Conservation (phyloP, 164 flowering plant genomes). For the Santalum album region DNA sequence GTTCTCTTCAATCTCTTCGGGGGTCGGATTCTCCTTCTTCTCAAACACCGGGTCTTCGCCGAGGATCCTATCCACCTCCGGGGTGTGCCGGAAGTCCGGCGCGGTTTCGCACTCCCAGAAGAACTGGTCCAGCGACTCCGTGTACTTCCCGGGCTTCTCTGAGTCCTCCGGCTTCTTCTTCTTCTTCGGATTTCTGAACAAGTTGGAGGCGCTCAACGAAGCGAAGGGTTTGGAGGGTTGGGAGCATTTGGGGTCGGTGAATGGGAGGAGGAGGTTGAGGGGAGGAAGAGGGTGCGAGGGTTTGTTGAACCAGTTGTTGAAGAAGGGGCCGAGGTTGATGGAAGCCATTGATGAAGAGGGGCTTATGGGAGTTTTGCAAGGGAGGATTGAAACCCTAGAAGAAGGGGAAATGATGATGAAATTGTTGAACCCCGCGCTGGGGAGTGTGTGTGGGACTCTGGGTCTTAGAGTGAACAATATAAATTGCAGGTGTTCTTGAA, state of each 20-base stretch:
- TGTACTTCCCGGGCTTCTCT: constrained; percentile 29
- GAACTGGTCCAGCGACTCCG: constrained; percentile 47
- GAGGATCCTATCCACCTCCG: constrained; percentile 67
- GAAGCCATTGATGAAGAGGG: constrained; percentile 43
- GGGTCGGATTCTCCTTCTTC: constrained; percentile 47
- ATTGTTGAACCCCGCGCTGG: too few species aligned
- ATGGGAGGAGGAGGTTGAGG: constrained; percentile 18
- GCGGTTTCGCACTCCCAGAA: constrained; percentile 65
- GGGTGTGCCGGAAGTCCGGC: constrained; percentile 67
- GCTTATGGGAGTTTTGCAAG: too few species aligned
- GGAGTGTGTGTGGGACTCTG: too few species aligned
- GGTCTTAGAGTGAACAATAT: too few species aligned
- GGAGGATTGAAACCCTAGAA: too few species aligned
- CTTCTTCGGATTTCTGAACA: constrained; percentile 7
- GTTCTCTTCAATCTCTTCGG: constrained; percentile 59
- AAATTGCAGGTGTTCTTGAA: too few species aligned
- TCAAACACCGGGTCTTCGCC: constrained; percentile 50
- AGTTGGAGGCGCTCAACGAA: constrained; percentile 25
- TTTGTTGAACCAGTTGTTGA: constrained; percentile 60
- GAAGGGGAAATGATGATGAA: too few species aligned
- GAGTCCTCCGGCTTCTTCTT: constrained; percentile 12
- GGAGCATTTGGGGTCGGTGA: constrained; percentile 5
- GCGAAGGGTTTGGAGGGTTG: constrained; percentile 39
- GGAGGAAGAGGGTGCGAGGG: constrained; percentile 48
- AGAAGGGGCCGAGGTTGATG: constrained; percentile 57